phyloP scores from a whole-genome alignment of 805 yeast species.

The Yamadazyma paraphyllophila region DNA sequence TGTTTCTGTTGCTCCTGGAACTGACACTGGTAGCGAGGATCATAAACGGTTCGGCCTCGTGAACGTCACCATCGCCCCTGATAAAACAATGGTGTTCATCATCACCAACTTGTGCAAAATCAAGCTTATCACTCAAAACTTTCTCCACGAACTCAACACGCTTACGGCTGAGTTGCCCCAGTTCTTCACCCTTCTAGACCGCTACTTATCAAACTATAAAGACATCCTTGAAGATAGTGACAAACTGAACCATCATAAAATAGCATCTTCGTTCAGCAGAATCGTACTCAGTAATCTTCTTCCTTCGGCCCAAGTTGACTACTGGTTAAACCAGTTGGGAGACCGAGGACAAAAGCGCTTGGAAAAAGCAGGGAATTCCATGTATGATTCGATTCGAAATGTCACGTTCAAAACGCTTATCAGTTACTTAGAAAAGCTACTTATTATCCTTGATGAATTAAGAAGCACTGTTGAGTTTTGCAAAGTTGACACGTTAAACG shows the following conservation, averaged over 20 bases:
- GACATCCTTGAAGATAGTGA: constrained; percentile 19
- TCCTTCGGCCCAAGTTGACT: constrained; percentile 49
- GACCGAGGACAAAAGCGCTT: constrained; percentile 63
- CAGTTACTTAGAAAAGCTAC: constrained; percentile 55
- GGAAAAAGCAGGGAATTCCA: constrained; percentile 46
- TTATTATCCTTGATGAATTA: constrained; percentile 45
- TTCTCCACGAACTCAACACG: constrained; percentile 18
- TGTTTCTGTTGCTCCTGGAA: too few species aligned
- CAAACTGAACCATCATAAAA: background rate
- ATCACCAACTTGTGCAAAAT: constrained; percentile 11
- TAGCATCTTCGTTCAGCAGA: background rate
- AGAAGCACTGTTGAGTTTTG: constrained; percentile 41
- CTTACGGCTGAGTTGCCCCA: constrained; percentile 23
- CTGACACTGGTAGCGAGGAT: too few species aligned
- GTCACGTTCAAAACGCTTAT: constrained; percentile 48
- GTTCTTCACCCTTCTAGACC: constrained; percentile 26
- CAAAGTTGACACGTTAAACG: constrained; percentile 7
- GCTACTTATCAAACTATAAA: constrained; percentile 32
- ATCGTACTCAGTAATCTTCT: constrained; percentile 46
- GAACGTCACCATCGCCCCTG: constrained; percentile 1
- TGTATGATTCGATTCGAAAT: constrained; percentile 51
- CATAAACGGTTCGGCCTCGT: background rate
- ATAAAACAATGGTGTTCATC: constrained; percentile 4
- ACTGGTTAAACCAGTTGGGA: constrained; percentile 64
- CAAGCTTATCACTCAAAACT: constrained; percentile 7